Evolutionary conservation across 2,329 filamentous ascomycete species (phyloP).

Genomic region (Trichophyton rubrum): DNA sequence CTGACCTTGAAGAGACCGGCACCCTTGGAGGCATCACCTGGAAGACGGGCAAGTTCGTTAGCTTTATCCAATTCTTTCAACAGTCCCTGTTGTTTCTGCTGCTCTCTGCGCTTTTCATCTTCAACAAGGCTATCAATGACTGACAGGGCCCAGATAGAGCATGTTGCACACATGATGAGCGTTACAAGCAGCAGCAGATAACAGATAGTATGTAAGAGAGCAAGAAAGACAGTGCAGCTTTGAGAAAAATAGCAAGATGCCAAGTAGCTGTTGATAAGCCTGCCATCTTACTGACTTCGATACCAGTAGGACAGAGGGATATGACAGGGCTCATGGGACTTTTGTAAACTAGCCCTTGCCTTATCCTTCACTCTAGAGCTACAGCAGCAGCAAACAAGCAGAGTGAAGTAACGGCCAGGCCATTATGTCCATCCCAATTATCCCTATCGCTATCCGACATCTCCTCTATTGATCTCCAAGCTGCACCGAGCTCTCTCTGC

Average conservation of each 20-base stretch:
- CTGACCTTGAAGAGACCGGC: conserved; percentile 14
- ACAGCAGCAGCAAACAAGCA: neutral
- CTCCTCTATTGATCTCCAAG: neutral
- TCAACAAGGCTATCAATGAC: conserved; percentile 1
- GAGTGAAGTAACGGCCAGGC: neutral
- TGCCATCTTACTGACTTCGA: neutral
- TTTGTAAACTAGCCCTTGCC: neutral
- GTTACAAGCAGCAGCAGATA: neutral
- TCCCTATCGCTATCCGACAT: neutral
- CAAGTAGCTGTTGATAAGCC: neutral
- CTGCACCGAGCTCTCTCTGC: neutral
- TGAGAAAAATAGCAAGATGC: neutral
- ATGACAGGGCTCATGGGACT: neutral
- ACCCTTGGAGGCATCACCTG: conserved; percentile 13
- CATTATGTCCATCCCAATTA: neutral
- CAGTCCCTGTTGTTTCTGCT: neutral
- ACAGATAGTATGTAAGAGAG: neutral
- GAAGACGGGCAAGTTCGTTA: conserved; percentile 7
- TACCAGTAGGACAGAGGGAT: neutral
- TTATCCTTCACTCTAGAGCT: neutral
- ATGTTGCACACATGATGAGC: neutral
- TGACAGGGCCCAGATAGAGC: neutral
- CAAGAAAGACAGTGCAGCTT: neutral
- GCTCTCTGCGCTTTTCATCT: conserved; percentile 6
- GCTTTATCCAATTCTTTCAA: conserved; percentile 4